Conservation (phyloP, 306 rosid species). For the Quercus glauca region DNA sequence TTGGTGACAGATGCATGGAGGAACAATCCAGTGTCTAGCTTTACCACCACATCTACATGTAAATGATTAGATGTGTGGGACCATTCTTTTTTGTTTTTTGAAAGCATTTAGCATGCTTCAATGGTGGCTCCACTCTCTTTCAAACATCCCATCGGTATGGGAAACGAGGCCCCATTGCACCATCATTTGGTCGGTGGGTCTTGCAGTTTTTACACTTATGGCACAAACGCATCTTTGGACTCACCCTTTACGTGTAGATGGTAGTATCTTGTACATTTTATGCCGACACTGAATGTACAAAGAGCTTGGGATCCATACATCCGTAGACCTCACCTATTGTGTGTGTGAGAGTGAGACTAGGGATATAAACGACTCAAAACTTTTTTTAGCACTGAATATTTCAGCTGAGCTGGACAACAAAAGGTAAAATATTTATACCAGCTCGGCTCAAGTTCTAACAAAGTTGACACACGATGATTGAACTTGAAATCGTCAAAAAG, state of each 20-base stretch:
- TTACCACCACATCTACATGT: constrained; percentile 38
- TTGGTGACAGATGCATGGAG: constrained; percentile 42
- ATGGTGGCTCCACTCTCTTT: constrained; percentile 41
- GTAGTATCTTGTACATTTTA: no score
- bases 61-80: constrained; percentile 35
- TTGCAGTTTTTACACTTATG: background rate
- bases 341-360: no score
- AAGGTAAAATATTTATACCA: no score
- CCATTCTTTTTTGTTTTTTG: background rate
- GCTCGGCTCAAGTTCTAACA: no score
- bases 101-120: constrained; percentile 20
- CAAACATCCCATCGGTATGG: constrained; percentile 27
- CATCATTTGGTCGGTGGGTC: constrained; percentile 17
- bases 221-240: background rate
- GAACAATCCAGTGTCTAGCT: constrained; percentile 65
- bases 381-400: no score
- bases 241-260: background rate
- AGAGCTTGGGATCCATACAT: no score
- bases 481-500: no score
- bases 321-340: no score
- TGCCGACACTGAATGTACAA: no score
- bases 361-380: no score
- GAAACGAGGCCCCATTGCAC: constrained; percentile 22
- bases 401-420: no score
- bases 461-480: no score